Percentiles rank a stretch among this genome's conserved stretches.
phyloP scores from a whole-genome alignment of 352 stramenopile species.

The Aphanomyces astaci region DNA sequence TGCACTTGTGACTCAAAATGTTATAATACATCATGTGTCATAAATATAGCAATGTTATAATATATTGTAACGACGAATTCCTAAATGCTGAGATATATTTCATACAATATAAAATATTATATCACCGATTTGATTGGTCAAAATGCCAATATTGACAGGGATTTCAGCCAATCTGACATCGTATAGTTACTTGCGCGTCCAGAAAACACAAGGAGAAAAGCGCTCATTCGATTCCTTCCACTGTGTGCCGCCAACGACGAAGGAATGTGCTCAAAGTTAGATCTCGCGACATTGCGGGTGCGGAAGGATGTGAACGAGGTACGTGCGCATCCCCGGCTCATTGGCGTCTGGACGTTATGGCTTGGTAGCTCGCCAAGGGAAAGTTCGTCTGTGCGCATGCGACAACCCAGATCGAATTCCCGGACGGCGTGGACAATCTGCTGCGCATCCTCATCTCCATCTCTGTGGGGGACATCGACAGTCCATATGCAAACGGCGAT shows the following conservation, averaged over 20 bases:
- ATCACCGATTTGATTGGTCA: neutral
- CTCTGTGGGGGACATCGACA: conserved; percentile 56
- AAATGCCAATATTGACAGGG: no score
- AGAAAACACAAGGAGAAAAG: no score
- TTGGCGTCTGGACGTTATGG: no score
- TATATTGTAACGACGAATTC: neutral
- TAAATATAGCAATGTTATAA: no score
- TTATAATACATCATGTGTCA: no score
- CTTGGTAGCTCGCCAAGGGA: conserved; percentile 66
- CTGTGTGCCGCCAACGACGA: neutral
- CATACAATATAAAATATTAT: no score
- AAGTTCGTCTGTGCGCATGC: conserved; percentile 72
- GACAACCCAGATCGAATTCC: conserved; percentile 76
- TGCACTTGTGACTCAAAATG: neutral
- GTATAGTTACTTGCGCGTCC: neutral
- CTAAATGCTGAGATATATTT: no score
- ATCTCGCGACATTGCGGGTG: conserved; percentile 68
- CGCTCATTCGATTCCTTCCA: no score
- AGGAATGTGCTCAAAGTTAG: conserved; percentile 45
- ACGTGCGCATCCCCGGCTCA: conserved; percentile 5
- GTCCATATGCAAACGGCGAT: conserved; percentile 75
- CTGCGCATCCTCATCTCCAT: conserved; percentile 73
- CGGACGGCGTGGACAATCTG: conserved; percentile 74
- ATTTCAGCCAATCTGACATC: neutral
- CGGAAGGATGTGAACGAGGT: conserved; percentile 84